Percentiles rank a stretch among this genome's conserved stretches.
Conservation (phyloP, 1,284 basidiomycete genomes). For the Fomitopsis schrenkii region DNA sequence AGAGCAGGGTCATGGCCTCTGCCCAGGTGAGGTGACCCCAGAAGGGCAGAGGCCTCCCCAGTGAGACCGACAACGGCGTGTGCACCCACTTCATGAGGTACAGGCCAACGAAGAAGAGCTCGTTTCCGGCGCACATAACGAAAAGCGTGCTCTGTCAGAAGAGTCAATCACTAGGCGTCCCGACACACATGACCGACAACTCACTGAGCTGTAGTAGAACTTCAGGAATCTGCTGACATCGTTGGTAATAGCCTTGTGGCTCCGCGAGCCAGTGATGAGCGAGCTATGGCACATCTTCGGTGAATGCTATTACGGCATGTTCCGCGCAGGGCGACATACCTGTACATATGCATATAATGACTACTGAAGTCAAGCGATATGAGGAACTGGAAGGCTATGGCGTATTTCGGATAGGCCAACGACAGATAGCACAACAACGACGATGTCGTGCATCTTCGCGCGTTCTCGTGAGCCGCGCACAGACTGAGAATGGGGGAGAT, state of each 20-base stretch:
- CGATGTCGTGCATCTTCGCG: constrained; percentile 88
- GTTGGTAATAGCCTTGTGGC: constrained; percentile 89
- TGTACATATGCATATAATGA: constrained; percentile 99
- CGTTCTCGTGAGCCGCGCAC: neutral
- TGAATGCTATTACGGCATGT: neutral
- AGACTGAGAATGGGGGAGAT: neutral
- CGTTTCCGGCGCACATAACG: constrained; percentile 95
- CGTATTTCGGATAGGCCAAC: constrained; percentile 80
- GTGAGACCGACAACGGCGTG: constrained; percentile 42
- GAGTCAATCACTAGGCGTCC: neutral
- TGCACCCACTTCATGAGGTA: constrained; percentile 91
- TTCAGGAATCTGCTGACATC: constrained; percentile 91
- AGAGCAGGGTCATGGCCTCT: constrained; percentile 65
- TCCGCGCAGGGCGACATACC: constrained; percentile 41
- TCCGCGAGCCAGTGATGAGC: constrained; percentile 86
- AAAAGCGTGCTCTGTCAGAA: constrained; percentile 74
- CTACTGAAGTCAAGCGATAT: constrained; percentile 98
- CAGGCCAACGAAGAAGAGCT: constrained; percentile 93
- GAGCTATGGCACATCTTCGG: constrained; percentile 54
- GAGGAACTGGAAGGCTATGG: constrained; percentile 89
- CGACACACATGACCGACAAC: constrained; percentile 23
- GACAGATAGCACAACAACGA: constrained; percentile 94
- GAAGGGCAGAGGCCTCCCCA: constrained; percentile 37
- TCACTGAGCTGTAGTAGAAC: constrained; percentile 89
- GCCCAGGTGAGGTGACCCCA: constrained; percentile 70